Evolutionary conservation across 2,329 filamentous ascomycete genomes (phyloP), one percentile per base, ranked within the genome.

Genomic region (Monosporascus sp.): DNA sequence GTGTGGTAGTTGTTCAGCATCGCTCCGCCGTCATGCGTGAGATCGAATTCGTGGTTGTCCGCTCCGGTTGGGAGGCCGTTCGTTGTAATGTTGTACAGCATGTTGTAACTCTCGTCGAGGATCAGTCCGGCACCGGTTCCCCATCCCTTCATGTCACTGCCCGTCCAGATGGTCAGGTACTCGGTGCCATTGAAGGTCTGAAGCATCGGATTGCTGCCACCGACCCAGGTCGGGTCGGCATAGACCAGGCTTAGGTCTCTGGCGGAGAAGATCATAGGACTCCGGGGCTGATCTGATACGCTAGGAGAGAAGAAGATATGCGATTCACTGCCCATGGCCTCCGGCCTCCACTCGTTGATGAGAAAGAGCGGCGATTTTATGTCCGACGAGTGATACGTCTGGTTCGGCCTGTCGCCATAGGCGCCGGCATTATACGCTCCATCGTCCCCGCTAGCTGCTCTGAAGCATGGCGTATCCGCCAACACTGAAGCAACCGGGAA

Each of bases 1-100:
- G 50, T 20, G 28, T 51, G 49, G 41, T 54, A 58, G 37, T 49
- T 38, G 5, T 50, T 58, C 24, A 56, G 46, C 26, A 56, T 17
- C 11, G 51, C 56, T 2, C 51, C 54, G 5, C 45, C 48, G 24
- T 56, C 41, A n/a, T 51, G 44, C 15, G 53, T 58, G 38, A 58
- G 55, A 9, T 51, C 28, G 49, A 58, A 58, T 37, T 64, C 55
- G 15, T 60, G 55, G n/a, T 48, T 51, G 50, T 51, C 50, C 17
- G 50, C 50, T 26, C 44, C 44, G 3, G 50, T 51, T 17, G 14
- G 37, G 28, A 51, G 35, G 28, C 37, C 50, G 5, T 40, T 26
- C 22, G 50, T 51, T 14, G 50, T 51, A 20, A 51, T 5, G 28
- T 51, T 51, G 50, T 41, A 41, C 20, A 38, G 20, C 3, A 45